Evolutionary conservation across 2,329 filamentous ascomycete genomes (phyloP).

Genomic region (Fusarium sororula): DNA sequence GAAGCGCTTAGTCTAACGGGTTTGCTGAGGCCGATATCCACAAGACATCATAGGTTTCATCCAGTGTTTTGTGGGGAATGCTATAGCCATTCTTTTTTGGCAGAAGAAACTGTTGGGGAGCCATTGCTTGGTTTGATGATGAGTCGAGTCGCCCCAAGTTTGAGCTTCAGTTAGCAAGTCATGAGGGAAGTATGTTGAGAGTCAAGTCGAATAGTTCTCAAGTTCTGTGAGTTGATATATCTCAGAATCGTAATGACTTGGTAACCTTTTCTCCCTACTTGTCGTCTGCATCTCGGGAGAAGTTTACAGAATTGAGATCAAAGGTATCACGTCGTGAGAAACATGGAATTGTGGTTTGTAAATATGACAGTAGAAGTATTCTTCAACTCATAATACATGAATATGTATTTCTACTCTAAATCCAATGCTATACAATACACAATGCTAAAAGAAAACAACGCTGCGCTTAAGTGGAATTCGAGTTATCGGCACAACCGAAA

Average conservation of each 20-base stretch:
- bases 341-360: not conserved
- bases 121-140: not conserved
- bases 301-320: too few species aligned
- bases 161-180: rapidly evolving
- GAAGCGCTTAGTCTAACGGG: not conserved
- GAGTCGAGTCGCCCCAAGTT: not conserved
- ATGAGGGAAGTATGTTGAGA: not conserved
- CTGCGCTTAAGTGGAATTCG: constrained; percentile 39
- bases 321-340: too few species aligned
- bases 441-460: not conserved
- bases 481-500: constrained; percentile 57
- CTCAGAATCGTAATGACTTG: rapidly evolving
- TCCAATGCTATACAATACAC: not conserved
- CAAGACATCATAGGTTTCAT: not conserved
- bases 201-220: not conserved
- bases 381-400: not conserved
- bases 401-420: not conserved
- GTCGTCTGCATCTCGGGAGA: too few species aligned
- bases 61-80: not conserved
- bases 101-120: too few species aligned
- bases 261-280: too few species aligned
- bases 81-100: too few species aligned
- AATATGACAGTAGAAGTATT: constrained; percentile 1
- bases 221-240: not conserved
- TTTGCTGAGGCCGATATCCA: not conserved